These are phyloP conservation scores for Rhodocollybia butyracea DNA, from an alignment of 768 basidiomycete species.

Conservation along the genomic window DNA sequence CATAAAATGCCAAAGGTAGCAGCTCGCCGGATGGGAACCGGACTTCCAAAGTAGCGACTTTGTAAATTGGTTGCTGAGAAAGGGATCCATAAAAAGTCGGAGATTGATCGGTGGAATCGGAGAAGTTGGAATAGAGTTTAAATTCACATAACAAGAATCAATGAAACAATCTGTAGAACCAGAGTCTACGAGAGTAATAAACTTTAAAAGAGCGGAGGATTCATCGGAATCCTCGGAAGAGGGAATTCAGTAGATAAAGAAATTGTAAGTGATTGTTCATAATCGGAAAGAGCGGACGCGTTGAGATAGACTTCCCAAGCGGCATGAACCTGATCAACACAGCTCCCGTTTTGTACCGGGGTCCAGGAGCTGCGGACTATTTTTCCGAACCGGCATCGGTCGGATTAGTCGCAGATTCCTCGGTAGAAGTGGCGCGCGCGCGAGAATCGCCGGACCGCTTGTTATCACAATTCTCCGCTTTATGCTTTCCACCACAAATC, in stretches of 20 bases:
- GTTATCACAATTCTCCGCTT: too few species aligned
- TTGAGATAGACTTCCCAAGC: neutral
- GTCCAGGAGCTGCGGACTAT: neutral
- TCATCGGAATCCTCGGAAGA: too few species aligned
- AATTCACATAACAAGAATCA: neutral
- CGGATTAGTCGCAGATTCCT: too few species aligned
- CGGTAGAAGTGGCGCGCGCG: too few species aligned
- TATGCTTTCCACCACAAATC: too few species aligned
- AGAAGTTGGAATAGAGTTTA: neutral
- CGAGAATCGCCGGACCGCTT: too few species aligned
- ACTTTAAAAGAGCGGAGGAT: too few species aligned
- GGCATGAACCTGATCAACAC: neutral
- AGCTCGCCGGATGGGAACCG: neutral
- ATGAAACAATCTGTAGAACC: too few species aligned
- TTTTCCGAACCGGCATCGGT: too few species aligned
- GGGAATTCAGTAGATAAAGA: neutral
- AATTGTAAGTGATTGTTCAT: too few species aligned
- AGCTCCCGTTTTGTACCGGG: neutral
- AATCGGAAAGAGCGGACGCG: neutral
- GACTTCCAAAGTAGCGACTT: neutral
- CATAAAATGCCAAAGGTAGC: neutral
- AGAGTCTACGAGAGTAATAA: too few species aligned
- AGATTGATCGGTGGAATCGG: neutral
- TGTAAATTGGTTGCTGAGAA: neutral
- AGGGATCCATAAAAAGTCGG: neutral